Conservation (phyloP, 192 early-diverging fungal species). For the Paraglomus occultum region DNA sequence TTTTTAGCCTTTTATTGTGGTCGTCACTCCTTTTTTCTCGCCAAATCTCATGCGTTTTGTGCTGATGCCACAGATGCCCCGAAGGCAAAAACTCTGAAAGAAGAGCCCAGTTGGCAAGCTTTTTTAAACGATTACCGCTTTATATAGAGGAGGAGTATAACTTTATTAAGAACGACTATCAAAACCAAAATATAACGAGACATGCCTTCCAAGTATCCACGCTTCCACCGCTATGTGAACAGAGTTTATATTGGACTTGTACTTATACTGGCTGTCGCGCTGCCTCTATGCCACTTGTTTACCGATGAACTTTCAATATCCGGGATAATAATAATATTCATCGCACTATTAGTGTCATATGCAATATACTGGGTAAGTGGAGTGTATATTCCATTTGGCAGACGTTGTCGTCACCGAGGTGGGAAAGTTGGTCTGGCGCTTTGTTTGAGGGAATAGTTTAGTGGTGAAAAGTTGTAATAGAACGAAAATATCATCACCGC, state of each 20-base stretch:
- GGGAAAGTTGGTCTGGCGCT: constrained; percentile 3
- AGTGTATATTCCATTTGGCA: background rate
- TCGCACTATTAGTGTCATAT: background rate
- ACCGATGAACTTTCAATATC: background rate
- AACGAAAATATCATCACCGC: constrained; percentile 1
- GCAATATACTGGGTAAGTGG: constrained; percentile 6
- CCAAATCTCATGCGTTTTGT: too few relatives aligned
- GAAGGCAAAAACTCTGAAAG: too few relatives aligned
- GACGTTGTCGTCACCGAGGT: background rate
- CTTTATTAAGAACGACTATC: too few relatives aligned
- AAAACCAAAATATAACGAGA: too few relatives aligned
- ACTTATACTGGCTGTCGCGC: background rate
- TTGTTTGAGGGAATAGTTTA: background rate
- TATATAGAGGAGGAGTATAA: too few relatives aligned
- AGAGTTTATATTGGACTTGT: constrained; percentile 2
- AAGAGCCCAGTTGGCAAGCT: too few relatives aligned
- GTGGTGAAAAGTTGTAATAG: background rate
- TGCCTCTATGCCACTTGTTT: background rate
- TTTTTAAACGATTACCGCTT: too few relatives aligned
- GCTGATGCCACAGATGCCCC: too few relatives aligned
- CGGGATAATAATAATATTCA: background rate
- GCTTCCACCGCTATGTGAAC: constrained; percentile 4
- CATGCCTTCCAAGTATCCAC: constrained; percentile 3
- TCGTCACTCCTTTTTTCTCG: too few relatives aligned
- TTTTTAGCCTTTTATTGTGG: too few relatives aligned